Percentiles rank a stretch among this genome's conserved stretches.
Evolutionary conservation across 495 filamentous ascomycete species (phyloP).

Genomic region (Hyaloscypha bicolor): DNA sequence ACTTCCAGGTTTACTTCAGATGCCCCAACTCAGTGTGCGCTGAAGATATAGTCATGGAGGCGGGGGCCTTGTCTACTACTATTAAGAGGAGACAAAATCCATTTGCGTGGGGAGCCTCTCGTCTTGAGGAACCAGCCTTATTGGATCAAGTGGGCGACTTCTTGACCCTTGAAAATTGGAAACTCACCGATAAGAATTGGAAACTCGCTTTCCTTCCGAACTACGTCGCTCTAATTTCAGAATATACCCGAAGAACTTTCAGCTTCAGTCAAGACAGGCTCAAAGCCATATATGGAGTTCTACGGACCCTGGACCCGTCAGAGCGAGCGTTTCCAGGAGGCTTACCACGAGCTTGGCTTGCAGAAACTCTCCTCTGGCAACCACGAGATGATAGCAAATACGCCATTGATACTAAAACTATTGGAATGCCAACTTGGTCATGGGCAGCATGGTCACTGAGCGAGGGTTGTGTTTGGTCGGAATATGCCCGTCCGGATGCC

Average conservation of each 20-base stretch:
- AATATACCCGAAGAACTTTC: constrained; percentile 7
- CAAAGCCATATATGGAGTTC: constrained; percentile 10
- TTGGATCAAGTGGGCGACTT: constrained; percentile 7
- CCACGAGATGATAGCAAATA: constrained; percentile 4
- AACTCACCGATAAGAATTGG: constrained; percentile 15
- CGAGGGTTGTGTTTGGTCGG: constrained; percentile 10
- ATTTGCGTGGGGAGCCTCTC: constrained; percentile 6
- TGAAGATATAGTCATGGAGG: constrained; percentile 18
- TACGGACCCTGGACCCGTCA: constrained; percentile 8
- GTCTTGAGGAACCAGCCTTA: neutral
- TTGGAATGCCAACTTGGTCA: constrained; percentile 6
- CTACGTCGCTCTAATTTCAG: constrained; percentile 8
- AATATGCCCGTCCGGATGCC: constrained; percentile 4
- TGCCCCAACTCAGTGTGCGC: constrained; percentile 11
- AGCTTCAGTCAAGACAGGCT: constrained; percentile 12
- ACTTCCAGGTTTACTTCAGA: constrained; percentile 7
- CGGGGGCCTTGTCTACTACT: constrained; percentile 1
- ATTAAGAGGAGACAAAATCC: constrained; percentile 17
- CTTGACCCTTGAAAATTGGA: constrained; percentile 12
- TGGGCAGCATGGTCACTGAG: constrained; percentile 11
- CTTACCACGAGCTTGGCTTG: constrained; percentile 3
- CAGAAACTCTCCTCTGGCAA: constrained; percentile 13
- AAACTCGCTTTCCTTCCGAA: constrained; percentile 10
- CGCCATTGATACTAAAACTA: neutral
- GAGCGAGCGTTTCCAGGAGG: constrained; percentile 6